These are phyloP conservation scores for Rhynchospora pubera DNA, from an alignment of 176 grass and related monocot genomes.

Conservation along the genomic window DNA sequence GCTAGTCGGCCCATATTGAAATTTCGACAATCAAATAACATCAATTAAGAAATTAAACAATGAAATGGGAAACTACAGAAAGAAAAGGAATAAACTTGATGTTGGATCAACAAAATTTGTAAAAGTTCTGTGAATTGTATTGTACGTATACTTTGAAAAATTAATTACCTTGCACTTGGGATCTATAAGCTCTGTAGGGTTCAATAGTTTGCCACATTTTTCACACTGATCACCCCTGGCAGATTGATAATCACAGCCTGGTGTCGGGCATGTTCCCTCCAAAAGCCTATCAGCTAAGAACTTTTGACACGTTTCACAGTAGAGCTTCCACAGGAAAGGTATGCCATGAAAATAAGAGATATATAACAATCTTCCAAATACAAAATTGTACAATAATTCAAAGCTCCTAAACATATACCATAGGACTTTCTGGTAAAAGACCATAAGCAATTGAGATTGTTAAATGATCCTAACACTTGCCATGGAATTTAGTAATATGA, in stretches of 20 bases:
- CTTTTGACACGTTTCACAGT: constrained; percentile 66
- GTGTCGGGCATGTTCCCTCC: constrained; percentile 75
- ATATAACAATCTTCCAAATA: neutral
- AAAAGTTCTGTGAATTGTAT: neutral
- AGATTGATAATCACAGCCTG: constrained; percentile 55
- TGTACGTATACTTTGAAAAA: neutral
- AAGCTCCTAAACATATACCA: neutral
- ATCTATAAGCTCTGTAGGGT: constrained; percentile 84
- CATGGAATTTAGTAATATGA: neutral
- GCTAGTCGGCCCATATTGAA: neutral
- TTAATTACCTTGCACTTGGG: constrained; percentile 85
- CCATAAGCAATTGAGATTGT: neutral
- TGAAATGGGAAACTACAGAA: neutral
- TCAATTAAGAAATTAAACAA: neutral
- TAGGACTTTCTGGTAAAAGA: neutral
- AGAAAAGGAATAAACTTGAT: neutral
- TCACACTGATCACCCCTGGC: constrained; percentile 95
- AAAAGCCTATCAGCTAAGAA: constrained; percentile 95
- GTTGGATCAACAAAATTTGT: neutral
- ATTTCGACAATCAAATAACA: neutral
- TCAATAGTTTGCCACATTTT: constrained; percentile 85
- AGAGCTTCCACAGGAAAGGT: constrained; percentile 45
- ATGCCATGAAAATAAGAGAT: neutral
- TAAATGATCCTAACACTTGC: neutral
- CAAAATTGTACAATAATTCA: neutral